A percentile compares a stretch with the other conserved stretches of the same genome.
Evolutionary conservation across 2,329 filamentous ascomycete genomes (phyloP).

Genomic region (Trichoderma polysporum): DNA sequence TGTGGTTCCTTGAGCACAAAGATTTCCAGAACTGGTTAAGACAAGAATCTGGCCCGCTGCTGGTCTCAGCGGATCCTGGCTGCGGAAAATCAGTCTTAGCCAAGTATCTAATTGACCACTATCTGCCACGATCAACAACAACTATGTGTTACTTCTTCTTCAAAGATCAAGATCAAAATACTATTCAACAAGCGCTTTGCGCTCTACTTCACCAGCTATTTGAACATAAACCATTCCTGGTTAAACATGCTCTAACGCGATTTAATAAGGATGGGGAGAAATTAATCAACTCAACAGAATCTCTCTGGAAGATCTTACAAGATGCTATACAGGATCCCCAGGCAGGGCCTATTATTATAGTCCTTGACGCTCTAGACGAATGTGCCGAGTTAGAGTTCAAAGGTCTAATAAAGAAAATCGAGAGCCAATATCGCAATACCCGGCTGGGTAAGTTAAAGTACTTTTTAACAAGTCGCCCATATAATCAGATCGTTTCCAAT

Average conservation of each 20-base stretch:
- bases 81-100: slow-evolving; percentile 42
- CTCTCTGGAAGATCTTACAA: slow-evolving; percentile 38
- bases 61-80: slow-evolving; percentile 40
- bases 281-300: slow-evolving; percentile 26
- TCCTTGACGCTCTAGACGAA: slow-evolving; percentile 42
- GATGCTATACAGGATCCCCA: slow-evolving; percentile 28
- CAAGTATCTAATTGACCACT: slow-evolving; percentile 34
- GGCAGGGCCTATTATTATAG: slow-evolving; percentile 34
- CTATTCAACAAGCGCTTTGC: slow-evolving; percentile 36
- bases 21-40: slow-evolving; percentile 34
- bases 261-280: slow-evolving; percentile 28
- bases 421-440: background rate
- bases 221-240: slow-evolving; percentile 31
- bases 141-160: slow-evolving; percentile 47
- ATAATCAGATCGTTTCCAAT: slow-evolving; percentile 28
- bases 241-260: slow-evolving; percentile 35
- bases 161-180: slow-evolving; percentile 41
- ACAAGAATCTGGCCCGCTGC: slow-evolving; percentile 30
- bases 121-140: slow-evolving; percentile 24
- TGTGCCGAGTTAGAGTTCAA: slow-evolving; percentile 21
- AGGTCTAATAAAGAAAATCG: slow-evolving; percentile 24
- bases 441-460: slow-evolving; percentile 31
- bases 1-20: slow-evolving; percentile 36
- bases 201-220: slow-evolving; percentile 43
- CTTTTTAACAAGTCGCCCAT: slow-evolving; percentile 39